Evolutionary conservation across 768 basidiomycete species (phyloP), one percentile per base, ranked within the genome.

Genomic region (Tylopilus subfusipes): DNA sequence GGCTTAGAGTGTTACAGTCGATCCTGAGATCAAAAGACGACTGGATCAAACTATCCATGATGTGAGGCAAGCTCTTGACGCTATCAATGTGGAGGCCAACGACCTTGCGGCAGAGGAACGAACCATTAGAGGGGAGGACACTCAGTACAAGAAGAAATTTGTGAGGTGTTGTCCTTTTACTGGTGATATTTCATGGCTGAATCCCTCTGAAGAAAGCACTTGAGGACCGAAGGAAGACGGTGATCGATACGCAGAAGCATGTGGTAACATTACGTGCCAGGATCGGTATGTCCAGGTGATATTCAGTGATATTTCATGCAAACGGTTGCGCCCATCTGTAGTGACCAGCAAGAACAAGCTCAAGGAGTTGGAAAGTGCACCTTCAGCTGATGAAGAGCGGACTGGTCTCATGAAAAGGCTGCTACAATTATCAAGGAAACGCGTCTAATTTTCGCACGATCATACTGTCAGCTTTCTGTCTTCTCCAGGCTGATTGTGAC

Each of bases 21-120:
- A 95, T 67, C 80, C 82, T 10, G 78, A 80, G 38, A 67, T 75
- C 13, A 84, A 84, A 66, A 70, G 65, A 22, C 67, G 70, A 34
- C 66, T 84, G 36, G 79, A 87, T 19, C 70, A 64, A 21, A 62
- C 70, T 16, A 81, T 91, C 19, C 58, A 64, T 4, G 72, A 75
- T n/a, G 74, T 76, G n/a, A 74, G 75, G 50, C 67, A 76, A 31
- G 71, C 78, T 12, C 63, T 79, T 16, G 67, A 68, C 3, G 50
- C 68, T 21, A 74, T 75, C 36, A 74, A 80, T 24, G 73, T 74
- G 14, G 79, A 76, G 56, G 71, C 63, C 21, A 55, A 65, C 19
- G 63, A 67, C 5, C 64, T 84, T 42, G 65, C 65, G 24, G 60
- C 75, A 6, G 63, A 73, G 40, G 74, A 80, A 25, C 71, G 68